Conservation (phyloP, 805 yeast genomes). For the Saccharomycopsis capsularis region DNA sequence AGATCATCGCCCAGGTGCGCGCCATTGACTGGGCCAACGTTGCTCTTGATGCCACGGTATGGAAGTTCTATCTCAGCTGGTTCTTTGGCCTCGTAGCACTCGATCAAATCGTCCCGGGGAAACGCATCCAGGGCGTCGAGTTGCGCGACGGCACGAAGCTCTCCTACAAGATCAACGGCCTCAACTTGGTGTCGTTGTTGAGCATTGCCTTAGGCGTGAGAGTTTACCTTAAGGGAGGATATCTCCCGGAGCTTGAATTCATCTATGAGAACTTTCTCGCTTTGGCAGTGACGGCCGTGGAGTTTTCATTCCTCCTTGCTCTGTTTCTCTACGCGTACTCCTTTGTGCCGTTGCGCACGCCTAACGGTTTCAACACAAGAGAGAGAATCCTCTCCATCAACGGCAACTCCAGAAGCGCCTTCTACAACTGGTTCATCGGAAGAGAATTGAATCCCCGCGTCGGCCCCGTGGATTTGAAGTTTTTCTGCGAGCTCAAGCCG, state of each 20-base stretch:
- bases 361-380: conserved; percentile 46
- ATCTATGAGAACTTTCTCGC: conserved; percentile 62
- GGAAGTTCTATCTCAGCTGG: conserved; percentile 71
- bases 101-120: conserved; percentile 65
- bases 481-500: conserved; percentile 91
- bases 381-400: conserved; percentile 76
- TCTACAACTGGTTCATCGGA: conserved; percentile 96
- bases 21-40: conserved; percentile 23
- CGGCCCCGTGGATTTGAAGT: conserved; percentile 78
- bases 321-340: conserved; percentile 59
- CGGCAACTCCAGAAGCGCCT: conserved; percentile 69
- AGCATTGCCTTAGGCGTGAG: conserved; percentile 43
- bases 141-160: conserved; percentile 72
- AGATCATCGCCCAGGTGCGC: conserved; percentile 31
- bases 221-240: conserved; percentile 41
- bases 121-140: conserved; percentile 51
- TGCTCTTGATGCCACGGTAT: conserved; percentile 40
- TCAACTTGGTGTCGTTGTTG: conserved; percentile 36
- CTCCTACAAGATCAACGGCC: conserved; percentile 79
- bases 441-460: conserved; percentile 91
- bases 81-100: conserved; percentile 54
- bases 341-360: conserved; percentile 47
- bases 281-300: conserved; percentile 53
- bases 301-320: conserved; percentile 60
- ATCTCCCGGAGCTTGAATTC: conserved; percentile 69